phyloP scores from a whole-genome alignment of 371 early-diverging fungal species.

The Syncephalastrum monosporum region DNA sequence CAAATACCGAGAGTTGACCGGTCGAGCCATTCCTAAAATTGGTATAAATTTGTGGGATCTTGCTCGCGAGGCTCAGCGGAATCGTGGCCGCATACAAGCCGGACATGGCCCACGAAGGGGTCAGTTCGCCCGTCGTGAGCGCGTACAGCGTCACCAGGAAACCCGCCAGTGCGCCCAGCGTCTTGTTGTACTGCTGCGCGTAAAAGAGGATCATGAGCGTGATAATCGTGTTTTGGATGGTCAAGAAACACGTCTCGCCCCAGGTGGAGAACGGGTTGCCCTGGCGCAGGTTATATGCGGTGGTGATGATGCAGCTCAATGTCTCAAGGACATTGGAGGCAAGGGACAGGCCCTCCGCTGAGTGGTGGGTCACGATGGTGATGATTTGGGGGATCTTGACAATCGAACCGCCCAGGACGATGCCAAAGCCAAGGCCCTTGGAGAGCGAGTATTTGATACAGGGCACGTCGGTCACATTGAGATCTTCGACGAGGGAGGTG shows the following conservation, averaged over 20 bases:
- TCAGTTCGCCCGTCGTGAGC: constrained; percentile 42
- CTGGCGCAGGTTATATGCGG: constrained; percentile 83
- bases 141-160: constrained; percentile 37
- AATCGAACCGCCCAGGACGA: constrained; percentile 85
- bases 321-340: constrained; percentile 84
- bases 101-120: constrained; percentile 49
- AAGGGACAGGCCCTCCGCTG: constrained; percentile 82
- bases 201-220: constrained; percentile 68
- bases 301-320: constrained; percentile 68
- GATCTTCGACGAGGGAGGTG: constrained; percentile 60
- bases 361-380: constrained; percentile 75
- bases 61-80: constrained; percentile 72
- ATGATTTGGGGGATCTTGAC: constrained; percentile 96
- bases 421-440: constrained; percentile 89
- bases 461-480: constrained; percentile 59
- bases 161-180: constrained; percentile 27
- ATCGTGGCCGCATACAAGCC: constrained; percentile 76
- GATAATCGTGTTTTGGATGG: constrained; percentile 78
- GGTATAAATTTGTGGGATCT: constrained; percentile 85
- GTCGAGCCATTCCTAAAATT: constrained; percentile 78
- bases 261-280: constrained; percentile 90
- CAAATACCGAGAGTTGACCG: constrained; percentile 87
- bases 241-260: constrained; percentile 83
- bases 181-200: constrained; percentile 25
- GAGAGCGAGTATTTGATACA: constrained; percentile 86